Conservation (phyloP, 257 asterid genomes). For the Voacanga thouarsii region DNA sequence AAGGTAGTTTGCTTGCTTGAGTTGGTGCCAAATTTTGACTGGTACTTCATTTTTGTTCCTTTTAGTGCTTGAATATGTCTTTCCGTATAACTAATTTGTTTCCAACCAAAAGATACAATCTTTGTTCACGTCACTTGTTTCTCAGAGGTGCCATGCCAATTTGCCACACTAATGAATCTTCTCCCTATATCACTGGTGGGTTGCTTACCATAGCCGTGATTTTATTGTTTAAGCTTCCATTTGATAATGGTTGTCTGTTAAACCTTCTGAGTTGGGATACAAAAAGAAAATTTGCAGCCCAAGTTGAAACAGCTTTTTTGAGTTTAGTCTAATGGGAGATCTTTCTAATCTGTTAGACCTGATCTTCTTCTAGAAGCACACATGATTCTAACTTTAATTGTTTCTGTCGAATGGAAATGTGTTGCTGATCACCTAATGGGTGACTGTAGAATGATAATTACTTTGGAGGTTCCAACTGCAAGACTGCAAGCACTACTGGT, state of each 20-base stretch:
- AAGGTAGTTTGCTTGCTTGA: neutral
- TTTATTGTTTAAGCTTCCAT: neutral
- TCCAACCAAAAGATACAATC: neutral
- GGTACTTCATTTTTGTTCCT: neutral
- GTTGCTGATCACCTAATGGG: no score
- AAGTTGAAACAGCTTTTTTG: neutral
- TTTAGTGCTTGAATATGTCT: neutral
- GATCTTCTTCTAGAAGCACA: neutral
- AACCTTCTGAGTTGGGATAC: no score
- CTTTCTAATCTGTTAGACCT: neutral
- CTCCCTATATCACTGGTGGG: neutral
- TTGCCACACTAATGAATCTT: conserved; percentile 8
- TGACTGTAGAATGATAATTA: neutral
- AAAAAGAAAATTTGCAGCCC: no score
- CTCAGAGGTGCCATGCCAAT: conserved; percentile 11
- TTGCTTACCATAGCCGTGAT: neutral
- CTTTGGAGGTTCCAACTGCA: conserved; percentile 9
- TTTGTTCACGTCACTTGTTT: neutral
- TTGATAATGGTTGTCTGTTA: neutral
- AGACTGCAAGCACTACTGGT: conserved; percentile 10
- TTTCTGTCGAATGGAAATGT: neutral
- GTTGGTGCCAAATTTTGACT: neutral
- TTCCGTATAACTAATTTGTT: no score
- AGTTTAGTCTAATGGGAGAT: neutral
- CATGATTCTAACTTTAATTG: neutral